Evolutionary conservation across 2,329 filamentous ascomycete genomes (phyloP), one percentile per base, ranked within the genome.

Genomic region (Scolecobasidium constrictum): DNA sequence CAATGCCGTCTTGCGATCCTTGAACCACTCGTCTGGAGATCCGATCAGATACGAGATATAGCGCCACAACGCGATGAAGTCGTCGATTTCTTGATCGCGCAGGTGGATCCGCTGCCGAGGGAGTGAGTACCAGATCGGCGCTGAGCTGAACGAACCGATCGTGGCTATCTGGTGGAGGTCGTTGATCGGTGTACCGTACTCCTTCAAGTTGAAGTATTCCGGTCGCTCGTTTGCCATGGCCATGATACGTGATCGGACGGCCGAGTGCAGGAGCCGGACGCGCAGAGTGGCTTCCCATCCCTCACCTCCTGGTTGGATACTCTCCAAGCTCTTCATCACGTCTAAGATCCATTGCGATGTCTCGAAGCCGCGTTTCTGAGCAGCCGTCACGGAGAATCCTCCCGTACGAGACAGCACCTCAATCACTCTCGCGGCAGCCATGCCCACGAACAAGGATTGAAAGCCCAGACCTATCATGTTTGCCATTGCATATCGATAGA

Each of bases 301-400:
- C 13, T 71, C 72, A 1, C 82, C 83, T 2, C 77, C 78, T 0
- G 81, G 83, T 48, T 80, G 67, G 50, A 90, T 75, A 4, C 74
- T 75, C 17, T 75, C 69, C 2, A 85, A 54, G 5, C 75, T 78
- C 34, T 68, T 64, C 4, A 81, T 82, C 36, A 83, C 79, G 55
- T 86, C 78, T 5, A 87, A 69, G 9, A 85, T 75, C 57, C 84
- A 79, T 56, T 87, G 83, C 2, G 81, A 80, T 1, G 84, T 88
- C 59, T 88, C 82, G 40, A 80, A 73, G 3, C 82, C 59, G 38
- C 84, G 69, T 13, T 75, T 72, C 46, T 75, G 71, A 3, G 81
- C 80, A 3, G 83, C 77, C 48, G 76, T 75, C 1, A 74, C 71
- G 11, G 74, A 74, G 57, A 88, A 88, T 0, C 83, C 83, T 11